phyloP scores from a whole-genome alignment of 805 yeast genomes.

The Schwanniomyces sp. region DNA sequence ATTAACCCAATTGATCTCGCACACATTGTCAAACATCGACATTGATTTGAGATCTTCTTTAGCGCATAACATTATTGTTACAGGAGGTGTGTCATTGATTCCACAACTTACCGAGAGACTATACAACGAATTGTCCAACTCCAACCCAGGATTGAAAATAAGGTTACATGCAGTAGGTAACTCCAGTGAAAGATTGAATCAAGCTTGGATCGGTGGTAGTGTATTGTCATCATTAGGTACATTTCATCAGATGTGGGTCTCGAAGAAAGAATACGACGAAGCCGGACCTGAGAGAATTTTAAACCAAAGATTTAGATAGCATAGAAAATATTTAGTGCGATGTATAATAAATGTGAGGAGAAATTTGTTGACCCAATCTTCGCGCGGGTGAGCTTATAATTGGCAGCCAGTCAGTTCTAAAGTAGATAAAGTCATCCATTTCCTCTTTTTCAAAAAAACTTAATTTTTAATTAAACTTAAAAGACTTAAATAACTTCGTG shows the following conservation, averaged over 20 bases:
- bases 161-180: constrained; percentile 82
- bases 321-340: constrained; percentile 2
- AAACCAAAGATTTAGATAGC: constrained; percentile 75
- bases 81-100: constrained; percentile 79
- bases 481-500: background rate
- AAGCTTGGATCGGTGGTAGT: constrained; percentile 92
- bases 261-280: constrained; percentile 82
- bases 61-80: constrained; percentile 84
- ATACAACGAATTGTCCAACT: constrained; percentile 62
- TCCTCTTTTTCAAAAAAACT: background rate
- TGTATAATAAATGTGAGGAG: background rate
- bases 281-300: constrained; percentile 81
- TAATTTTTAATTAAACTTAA: background rate
- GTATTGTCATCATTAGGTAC: constrained; percentile 87
- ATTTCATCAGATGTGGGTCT: constrained; percentile 94
- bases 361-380: background rate
- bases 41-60: constrained; percentile 81
- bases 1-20: constrained; percentile 59
- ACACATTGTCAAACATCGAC: constrained; percentile 60
- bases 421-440: background rate
- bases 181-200: constrained; percentile 70
- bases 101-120: constrained; percentile 82
- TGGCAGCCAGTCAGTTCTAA: background rate
- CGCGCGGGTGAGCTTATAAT: background rate
- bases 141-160: constrained; percentile 83